These are phyloP conservation scores for Leishmania braziliensis DNA, from an alignment of 208 protist species.

Conservation along the genomic window DNA sequence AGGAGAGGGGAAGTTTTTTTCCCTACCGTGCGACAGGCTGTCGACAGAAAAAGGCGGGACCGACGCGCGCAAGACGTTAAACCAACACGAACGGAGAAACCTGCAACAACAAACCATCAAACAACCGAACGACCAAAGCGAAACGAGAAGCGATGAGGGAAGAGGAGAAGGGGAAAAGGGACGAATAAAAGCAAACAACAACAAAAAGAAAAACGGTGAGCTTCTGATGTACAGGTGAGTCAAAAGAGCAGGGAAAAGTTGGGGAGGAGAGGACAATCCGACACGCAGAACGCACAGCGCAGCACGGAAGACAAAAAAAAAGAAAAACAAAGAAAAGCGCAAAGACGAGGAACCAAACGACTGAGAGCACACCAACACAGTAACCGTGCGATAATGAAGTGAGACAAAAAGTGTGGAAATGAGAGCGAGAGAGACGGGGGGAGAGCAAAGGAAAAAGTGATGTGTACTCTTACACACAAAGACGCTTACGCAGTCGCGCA, in stretches of 20 bases:
- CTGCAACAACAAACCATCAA: not conserved
- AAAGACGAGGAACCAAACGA: not conserved
- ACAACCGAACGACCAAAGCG: not conserved
- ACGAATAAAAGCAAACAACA: not conserved
- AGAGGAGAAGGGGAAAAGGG: not conserved
- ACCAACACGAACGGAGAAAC: constrained; percentile 5
- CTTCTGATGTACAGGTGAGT: not conserved
- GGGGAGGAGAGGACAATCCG: not conserved
- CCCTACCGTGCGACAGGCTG: not conserved
- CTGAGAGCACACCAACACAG: not conserved
- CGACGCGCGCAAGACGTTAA: constrained; percentile 6
- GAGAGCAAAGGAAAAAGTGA: not conserved
- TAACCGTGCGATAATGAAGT: not conserved
- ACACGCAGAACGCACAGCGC: not conserved
- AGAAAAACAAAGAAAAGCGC: not conserved
- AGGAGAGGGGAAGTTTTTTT: not conserved
- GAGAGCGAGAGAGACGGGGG: not conserved
- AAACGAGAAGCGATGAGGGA: not conserved
- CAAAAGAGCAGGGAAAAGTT: not conserved
- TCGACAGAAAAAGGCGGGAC: not conserved
- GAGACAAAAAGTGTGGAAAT: not conserved
- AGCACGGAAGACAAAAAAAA: constrained; percentile 4
- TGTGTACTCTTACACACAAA: not conserved
- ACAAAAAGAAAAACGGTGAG: not conserved
- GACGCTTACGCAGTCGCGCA: not conserved